Base-by-base conservation (phyloP, 164 flowering plant species). In the Protea cynaroides region DNA sequence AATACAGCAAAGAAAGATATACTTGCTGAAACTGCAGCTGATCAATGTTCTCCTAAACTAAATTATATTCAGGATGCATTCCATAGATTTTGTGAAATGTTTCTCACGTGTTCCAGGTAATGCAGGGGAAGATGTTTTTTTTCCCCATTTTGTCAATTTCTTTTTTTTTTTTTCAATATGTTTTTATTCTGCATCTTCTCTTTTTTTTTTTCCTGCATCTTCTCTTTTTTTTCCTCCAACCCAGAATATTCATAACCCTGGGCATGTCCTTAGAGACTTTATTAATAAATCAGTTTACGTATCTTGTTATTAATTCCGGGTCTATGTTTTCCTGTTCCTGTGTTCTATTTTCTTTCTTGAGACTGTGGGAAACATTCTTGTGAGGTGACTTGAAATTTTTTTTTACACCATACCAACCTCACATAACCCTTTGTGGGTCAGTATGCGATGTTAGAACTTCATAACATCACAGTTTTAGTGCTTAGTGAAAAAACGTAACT, bases 21-120 rank as follows among this genome's bases (percentile, higher is more conserved):
- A 61, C 25, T 84, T 51, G 29, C 59, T 49, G 84, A 73, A 72
- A 64, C 56, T 38, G 81, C 74, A 68, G 69, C 11, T 55, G 37
- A 69, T 68, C 56, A 74, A 17, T 52, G 44, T 67, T 58, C 68
- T 47, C 7, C 65, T 4, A 64, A 65, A 40, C 62, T 86, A 10
- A 67, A 56, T 66, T 37, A 25, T 71, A 69, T 87, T 38, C 82
- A 71, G 67, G 80, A 80, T 55, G 82, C 74, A 37, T 83, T 86
- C 60, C 69, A 70, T 57, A 84, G 81, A 23, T 83, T 78, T 37
- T 75, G 76, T 69, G 72, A 74, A 40, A 61, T 71, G 54, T 79
- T 82, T 74, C 53, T 79, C 58, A 55, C 22, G 40, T 49, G 57
- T 56, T 71, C 69, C 49, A 82, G 85, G 96, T 84, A 67, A 63